Base-by-base conservation (phyloP, 2,329 filamentous ascomycete species). In the Harringtonia aguacate region DNA sequence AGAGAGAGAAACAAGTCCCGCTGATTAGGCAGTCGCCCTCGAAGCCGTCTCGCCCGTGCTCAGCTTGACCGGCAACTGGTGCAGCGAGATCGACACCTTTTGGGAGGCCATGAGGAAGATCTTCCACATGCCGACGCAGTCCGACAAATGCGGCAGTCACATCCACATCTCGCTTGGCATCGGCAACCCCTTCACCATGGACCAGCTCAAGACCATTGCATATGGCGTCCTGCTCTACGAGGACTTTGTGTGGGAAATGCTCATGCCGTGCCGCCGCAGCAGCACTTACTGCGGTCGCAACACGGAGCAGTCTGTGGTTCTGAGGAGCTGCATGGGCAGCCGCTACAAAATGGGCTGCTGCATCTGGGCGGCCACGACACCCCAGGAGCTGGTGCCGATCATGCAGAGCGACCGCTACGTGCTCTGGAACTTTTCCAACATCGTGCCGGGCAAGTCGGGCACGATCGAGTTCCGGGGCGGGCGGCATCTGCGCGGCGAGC, bases 31-130 rank as follows among this genome's bases (percentile, higher is more conserved):
- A 63, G 62, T 65, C 22, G 63, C 61, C 52, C 64, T 65, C 61
- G 62, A 65, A 45, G 62, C 64, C 39, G 62, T 65, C 28, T 65
- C 62, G 36, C 62, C 62, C 39, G 58, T 55, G 34, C 57, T 65
- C 27, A 56, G 63, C 52, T 63, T 61, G 15, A 61, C 54, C 28
- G 56, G 56, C 43, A 53, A 52, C 42, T 47, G 63, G 43, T 54
- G 53, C 39, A 50, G 45, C 42, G 61, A 58, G 51, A 55, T 65
- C 46, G 55, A 58, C 46, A 59, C 63, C 48, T 65, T 65, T 53
- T 65, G 62, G 62, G 59, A 64, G 52, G 61, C 61, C 47, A 63
- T 65, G 62, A 56, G 56, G 41, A 61, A 63, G n/a, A 60, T 64
- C 52, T 65, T 65, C 48, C 58, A 58, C 40, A 60, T 61, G 18